Conservation (phyloP, 345 rosid genomes). For the Firmiana major region DNA sequence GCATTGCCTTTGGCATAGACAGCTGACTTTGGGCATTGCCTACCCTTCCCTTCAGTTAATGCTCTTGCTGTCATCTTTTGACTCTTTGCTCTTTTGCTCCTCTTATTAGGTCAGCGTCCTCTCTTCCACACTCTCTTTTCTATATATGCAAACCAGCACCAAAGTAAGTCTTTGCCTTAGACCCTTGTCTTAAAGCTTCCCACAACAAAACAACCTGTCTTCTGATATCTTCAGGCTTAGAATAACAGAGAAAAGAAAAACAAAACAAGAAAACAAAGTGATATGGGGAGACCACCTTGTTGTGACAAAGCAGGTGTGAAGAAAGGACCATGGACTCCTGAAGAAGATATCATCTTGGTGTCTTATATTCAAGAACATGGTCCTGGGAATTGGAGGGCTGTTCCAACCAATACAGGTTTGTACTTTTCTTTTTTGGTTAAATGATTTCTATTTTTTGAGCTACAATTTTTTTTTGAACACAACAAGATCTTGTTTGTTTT, state of each 20-base stretch:
- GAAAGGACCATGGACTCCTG: constrained; percentile 95
- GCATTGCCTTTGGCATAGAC: constrained; percentile 20
- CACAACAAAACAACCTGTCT: constrained; percentile 6
- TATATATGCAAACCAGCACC: constrained; percentile 39
- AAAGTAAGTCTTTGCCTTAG: constrained; percentile 24
- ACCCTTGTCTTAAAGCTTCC: constrained; percentile 36
- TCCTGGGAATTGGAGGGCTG: constrained; percentile 84
- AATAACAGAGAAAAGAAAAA: background rate
- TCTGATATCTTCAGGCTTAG: background rate
- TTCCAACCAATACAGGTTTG: constrained; percentile 67
- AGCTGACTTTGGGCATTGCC: constrained; percentile 54
- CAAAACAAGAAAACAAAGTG: constrained; percentile 3
- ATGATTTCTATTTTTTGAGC: background rate
- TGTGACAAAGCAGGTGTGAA: constrained; percentile 76
- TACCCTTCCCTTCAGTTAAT: constrained; percentile 35
- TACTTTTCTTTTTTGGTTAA: background rate
- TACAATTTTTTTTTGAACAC: background rate
- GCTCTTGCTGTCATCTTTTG: constrained; percentile 53
- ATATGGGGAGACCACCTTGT: constrained; percentile 85
- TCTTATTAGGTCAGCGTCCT: constrained; percentile 45
- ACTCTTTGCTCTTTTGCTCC: constrained; percentile 25
- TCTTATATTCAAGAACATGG: constrained; percentile 82
- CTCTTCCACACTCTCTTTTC: constrained; percentile 14
- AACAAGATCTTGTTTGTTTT: background rate
- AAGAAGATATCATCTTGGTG: constrained; percentile 78